Percentiles rank a stretch among this genome's conserved stretches.
These are phyloP conservation scores for Vitis hybrid DNA, from an alignment of 177 flowering plant species.

Conservation along the genomic window DNA sequence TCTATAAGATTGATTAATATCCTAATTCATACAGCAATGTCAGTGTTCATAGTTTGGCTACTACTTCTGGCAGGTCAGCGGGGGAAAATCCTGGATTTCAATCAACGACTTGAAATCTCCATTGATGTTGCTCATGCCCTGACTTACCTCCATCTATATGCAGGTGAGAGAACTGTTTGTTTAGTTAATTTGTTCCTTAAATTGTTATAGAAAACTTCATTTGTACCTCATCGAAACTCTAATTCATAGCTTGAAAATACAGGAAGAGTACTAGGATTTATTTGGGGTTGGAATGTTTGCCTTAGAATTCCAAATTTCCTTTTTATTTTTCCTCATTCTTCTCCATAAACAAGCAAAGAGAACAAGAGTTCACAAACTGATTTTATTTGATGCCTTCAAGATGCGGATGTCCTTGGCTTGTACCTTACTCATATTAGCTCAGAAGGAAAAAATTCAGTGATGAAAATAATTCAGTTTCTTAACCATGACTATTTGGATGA, in stretches of 20 bases:
- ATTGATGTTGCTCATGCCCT: constrained; percentile 92
- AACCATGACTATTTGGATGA: no score
- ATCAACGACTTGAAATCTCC: constrained; percentile 83
- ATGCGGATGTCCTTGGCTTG: no score
- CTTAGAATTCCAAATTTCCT: no score
- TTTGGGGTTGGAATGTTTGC: neutral
- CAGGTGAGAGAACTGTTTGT: constrained; percentile 46
- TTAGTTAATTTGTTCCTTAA: neutral
- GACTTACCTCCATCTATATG: constrained; percentile 88
- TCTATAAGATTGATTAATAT: neutral
- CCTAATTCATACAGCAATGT: neutral
- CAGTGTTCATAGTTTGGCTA: constrained; percentile 8
- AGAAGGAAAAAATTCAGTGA: no score
- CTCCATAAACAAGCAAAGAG: neutral
- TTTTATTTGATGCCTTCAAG: no score
- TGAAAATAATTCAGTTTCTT: no score
- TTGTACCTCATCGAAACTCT: neutral
- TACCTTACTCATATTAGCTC: no score
- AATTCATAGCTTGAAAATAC: neutral
- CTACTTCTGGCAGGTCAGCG: constrained; percentile 54
- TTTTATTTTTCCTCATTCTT: neutral
- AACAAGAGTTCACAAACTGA: neutral
- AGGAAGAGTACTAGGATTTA: neutral
- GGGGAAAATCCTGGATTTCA: constrained; percentile 80
- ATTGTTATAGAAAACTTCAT: neutral